Conservation (phyloP, 169 alveolate genomes). For the Plasmodium berghei region DNA sequence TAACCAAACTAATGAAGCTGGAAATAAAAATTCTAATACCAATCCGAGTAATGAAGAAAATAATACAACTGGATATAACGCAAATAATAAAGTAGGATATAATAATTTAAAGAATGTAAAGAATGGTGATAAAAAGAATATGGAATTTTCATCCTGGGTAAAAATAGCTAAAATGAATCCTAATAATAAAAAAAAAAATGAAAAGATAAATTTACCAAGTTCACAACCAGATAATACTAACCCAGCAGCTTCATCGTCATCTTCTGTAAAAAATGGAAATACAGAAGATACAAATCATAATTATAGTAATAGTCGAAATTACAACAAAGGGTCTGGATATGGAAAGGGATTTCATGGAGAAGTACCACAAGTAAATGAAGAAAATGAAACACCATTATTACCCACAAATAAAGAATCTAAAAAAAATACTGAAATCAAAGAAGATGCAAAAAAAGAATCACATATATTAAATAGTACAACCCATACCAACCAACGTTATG, state of each 20-base stretch:
- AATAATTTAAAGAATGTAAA: slow-evolving; percentile 36
- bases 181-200: slow-evolving; percentile 13
- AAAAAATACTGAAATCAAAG: not conserved
- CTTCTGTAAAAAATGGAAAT: slow-evolving; percentile 8
- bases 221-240: not conserved
- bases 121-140: slow-evolving; percentile 49
- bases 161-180: slow-evolving; percentile 66
- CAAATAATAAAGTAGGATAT: slow-evolving; percentile 10
- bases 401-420: not conserved
- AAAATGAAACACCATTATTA: slow-evolving; percentile 11
- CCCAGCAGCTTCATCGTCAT: not conserved
- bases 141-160: slow-evolving; percentile 67
- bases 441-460: not conserved
- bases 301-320: slow-evolving; percentile 2
- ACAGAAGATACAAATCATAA: slow-evolving; percentile 2
- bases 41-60: not conserved
- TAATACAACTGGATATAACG: not conserved
- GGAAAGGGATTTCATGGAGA: not conserved
- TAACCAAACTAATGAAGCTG: not conserved
- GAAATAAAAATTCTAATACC: not conserved
- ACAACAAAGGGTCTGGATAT: not conserved
- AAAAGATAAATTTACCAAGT: not conserved
- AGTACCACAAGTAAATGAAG: not conserved
- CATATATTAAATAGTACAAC: too few relatives aligned
- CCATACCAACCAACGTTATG: too few relatives aligned